A percentile compares a stretch with the other conserved stretches of the same genome.
phyloP scores from a whole-genome alignment of 441 rosid genomes.

The Bocquillonia castaneifolia region DNA sequence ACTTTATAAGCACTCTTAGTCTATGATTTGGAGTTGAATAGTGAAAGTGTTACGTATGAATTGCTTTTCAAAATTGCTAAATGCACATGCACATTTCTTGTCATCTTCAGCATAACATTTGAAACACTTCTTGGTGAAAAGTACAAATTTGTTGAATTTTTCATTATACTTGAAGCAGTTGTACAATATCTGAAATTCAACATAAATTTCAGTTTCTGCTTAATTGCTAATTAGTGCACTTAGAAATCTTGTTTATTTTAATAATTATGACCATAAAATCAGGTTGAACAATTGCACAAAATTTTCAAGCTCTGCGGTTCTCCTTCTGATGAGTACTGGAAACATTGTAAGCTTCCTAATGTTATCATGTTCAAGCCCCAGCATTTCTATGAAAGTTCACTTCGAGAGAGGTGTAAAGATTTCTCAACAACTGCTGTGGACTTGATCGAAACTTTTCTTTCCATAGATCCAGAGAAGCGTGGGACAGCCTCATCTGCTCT shows the following conservation, averaged over 20 bases:
- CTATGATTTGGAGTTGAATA: neutral
- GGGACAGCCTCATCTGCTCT: constrained; percentile 84
- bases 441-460: constrained; percentile 63
- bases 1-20: neutral
- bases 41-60: neutral
- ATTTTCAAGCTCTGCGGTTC: constrained; percentile 89
- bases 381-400: constrained; percentile 53
- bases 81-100: neutral
- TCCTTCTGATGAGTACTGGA: constrained; percentile 79
- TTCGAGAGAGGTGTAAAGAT: constrained; percentile 60
- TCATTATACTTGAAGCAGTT: neutral
- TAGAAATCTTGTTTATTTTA: neutral
- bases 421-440: constrained; percentile 42
- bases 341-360: constrained; percentile 52
- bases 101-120: too few species aligned
- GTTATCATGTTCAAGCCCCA: constrained; percentile 69
- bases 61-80: neutral
- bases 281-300: constrained; percentile 93
- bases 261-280: constrained; percentile 5
- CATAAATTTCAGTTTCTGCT: neutral
- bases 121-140: neutral
- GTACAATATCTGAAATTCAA: neutral
- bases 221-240: neutral
- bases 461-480: constrained; percentile 74
- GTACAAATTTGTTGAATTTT: neutral